Evolutionary conservation across 768 basidiomycete genomes (phyloP), one percentile per base, ranked within the genome.

Genomic region (Calocera cornea): DNA sequence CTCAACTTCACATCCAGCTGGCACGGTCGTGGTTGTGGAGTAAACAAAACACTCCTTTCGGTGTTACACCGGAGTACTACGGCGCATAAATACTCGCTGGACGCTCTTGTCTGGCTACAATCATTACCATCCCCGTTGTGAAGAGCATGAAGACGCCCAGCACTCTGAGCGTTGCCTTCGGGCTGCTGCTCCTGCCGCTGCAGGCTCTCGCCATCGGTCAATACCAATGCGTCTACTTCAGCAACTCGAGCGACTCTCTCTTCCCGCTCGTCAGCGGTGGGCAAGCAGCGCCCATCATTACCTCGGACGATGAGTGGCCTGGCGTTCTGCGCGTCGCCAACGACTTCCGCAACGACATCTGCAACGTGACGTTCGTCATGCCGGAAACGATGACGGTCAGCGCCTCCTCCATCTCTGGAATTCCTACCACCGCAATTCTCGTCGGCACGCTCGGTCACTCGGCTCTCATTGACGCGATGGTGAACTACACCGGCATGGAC

Each of bases 371-470:
- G 0, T 83, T 83, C 8, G 75, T 79, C 41, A 80, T 77, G 66
- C 84, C 85, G 0, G 65, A 76, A 0, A 68, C 88, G 16, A 74
- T 78, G 49, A 89, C 88, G 71, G 78, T 80, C 70, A 83, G 83
- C 29, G 73, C 80, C 11, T 71, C 79, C 12, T 71, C 75, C 29
- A 70, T 77, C 22, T 66, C 76, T 14, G 74, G 69, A 5, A 72
- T 74, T 29, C 71, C 77, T 12, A 68, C 76, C 2, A 73, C 76
- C 0, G 82, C 83, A 1, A 83, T 90, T 70, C 83, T 90, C 66
- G 78, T 88, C 22, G 87, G 87, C 2, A 86, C 86, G 1, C 78
- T 87, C 11, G 84, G 83, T 40, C 80, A 85, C 70, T 84, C 83
- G 0, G 78, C 82, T 34, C 74, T 86, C 64, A 83, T 86, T 65